Evolutionary conservation across 441 rosid species (phyloP), one percentile per base, ranked within the genome.

Genomic region (Pelargonium citronellum): DNA sequence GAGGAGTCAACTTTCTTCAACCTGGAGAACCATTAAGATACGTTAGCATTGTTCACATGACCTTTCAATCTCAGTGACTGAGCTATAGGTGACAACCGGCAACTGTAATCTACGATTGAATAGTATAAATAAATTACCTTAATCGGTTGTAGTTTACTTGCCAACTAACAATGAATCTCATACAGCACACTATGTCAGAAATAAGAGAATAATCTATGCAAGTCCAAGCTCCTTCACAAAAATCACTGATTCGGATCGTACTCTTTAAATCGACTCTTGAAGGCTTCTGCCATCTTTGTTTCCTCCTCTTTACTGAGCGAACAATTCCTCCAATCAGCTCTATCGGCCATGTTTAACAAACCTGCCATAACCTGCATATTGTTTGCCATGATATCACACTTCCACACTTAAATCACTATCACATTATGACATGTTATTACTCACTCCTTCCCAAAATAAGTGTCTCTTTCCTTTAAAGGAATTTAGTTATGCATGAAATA

Each of bases 281-380:
- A 89, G 30, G 86, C 82, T 71, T 86, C 91, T 0, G 71, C 87
- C 79, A 81, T 78, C 66, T 77, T 81, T 43, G 71, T 70, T 80
- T 93, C 97, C 80, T 91, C 95, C 41, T 83, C 97, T 82, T 86
- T 88, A 82, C 80, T 78, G 44, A 83, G 77, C 43, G 77, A 78
- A 77, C 91, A 91, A 73, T 84, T 88, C 75, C 88, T 89, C 97
- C 98, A 91, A 70, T 93, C 96, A 51, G 97, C 96, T 71, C 79
- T 87, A 67, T 91, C 89, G 15, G 97, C 88, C 72, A 86, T 82
- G 82, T 87, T 91, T 69, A 91, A 77, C 77, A 93, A 82, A 61
- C 97, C 98, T 44, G 98, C 91, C 71, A 93, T 72, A 69, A 93
- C 97, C 97, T 91, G 89, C 75, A 74, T 22, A 75, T 64, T 10